Evolutionary conservation across 2,329 filamentous ascomycete species (phyloP).

Genomic region (Fusarium napiforme): DNA sequence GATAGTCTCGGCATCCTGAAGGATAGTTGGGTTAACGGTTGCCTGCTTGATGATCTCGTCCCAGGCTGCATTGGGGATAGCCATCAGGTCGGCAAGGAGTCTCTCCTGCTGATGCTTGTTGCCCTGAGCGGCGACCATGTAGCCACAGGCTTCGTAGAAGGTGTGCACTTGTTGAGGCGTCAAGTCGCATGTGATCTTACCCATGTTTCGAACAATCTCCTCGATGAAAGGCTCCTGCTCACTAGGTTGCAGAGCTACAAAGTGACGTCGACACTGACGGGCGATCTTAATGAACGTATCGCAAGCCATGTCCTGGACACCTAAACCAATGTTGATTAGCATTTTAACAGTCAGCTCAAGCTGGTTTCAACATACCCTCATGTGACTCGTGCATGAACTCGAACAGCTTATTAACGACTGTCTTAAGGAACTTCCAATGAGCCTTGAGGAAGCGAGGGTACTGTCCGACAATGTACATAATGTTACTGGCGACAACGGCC

Average conservation of each 20-base stretch:
- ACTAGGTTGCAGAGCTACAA: conserved; percentile 93
- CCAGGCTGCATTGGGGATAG: conserved; percentile 92
- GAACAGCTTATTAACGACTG: conserved; percentile 98
- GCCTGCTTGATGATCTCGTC: conserved; percentile 92
- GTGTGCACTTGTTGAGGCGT: conserved; percentile 98
- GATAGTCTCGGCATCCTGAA: conserved; percentile 94
- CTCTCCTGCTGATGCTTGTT: conserved; percentile 95
- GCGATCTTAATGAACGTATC: conserved; percentile 99
- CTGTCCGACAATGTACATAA: conserved; percentile 99
- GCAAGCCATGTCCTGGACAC: conserved; percentile 99
- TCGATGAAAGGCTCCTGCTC: conserved; percentile 98
- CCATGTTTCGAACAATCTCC: conserved; percentile 95
- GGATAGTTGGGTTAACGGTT: conserved; percentile 82
- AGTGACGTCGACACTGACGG: conserved; percentile 96
- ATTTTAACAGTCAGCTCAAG: neutral
- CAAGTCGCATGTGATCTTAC: conserved; percentile 94
- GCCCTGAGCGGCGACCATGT: conserved; percentile 98
- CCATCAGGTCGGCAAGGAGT: conserved; percentile 91
- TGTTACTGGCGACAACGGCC: conserved; percentile 97
- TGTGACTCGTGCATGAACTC: conserved; percentile 99
- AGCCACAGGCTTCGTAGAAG: conserved; percentile 98
- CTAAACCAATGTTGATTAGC: conserved; percentile 54
- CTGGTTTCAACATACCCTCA: conserved; percentile 71
- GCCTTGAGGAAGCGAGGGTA: conserved; percentile 98
- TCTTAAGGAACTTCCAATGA: conserved; percentile 99